These are phyloP conservation scores for Suhomyces chickasaworum DNA, from an alignment of 1,139 yeast genomes.

Conservation along the genomic window DNA sequence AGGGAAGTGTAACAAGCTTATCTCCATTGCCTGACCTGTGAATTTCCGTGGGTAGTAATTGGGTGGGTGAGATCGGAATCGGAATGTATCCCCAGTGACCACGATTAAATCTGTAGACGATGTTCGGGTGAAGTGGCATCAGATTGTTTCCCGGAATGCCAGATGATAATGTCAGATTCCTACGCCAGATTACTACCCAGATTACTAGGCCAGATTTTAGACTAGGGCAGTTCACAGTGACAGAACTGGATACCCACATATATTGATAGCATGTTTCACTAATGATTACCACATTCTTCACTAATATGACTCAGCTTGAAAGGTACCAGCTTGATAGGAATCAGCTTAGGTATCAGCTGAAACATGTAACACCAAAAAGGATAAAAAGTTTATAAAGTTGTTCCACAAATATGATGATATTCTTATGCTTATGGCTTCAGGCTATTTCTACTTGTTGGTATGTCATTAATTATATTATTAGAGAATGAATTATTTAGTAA, in stretches of 20 bases:
- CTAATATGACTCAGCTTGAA: too few relatives aligned
- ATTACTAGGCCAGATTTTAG: background rate
- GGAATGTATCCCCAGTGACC: background rate
- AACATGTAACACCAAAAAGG: too few relatives aligned
- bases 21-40: background rate
- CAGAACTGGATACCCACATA: too few relatives aligned
- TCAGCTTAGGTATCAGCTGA: too few relatives aligned
- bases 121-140: background rate
- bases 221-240: too few relatives aligned
- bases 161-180: background rate
- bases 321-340: too few relatives aligned
- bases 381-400: too few relatives aligned
- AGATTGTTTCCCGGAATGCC: background rate
- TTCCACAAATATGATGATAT: too few relatives aligned
- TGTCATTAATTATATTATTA: background rate
- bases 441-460: background rate
- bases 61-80: background rate
- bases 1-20: background rate
- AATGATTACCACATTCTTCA: background rate
- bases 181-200: background rate
- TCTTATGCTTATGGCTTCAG: background rate
- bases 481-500: constrained; percentile 14
- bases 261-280: too few relatives aligned
- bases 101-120: background rate
- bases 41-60: background rate